These are phyloP conservation scores for Camillea tinctor DNA, from an alignment of 2,329 filamentous ascomycete species.

Conservation along the genomic window DNA sequence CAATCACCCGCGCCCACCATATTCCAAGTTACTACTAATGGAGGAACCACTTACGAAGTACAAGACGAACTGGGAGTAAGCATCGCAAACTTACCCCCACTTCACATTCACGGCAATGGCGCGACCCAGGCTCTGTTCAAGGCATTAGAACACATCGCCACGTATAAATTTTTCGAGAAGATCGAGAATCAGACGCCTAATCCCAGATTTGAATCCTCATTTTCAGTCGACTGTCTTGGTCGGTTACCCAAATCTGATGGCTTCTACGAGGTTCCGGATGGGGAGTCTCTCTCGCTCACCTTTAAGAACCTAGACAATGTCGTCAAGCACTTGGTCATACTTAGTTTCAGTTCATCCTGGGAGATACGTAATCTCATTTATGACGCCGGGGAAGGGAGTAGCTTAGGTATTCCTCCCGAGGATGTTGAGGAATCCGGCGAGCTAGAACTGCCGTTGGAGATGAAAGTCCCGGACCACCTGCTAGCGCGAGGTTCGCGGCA, in stretches of 20 bases:
- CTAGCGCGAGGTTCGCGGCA: background rate
- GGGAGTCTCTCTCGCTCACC: constrained; percentile 1
- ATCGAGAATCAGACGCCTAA: constrained; percentile 1
- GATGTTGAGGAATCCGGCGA: background rate
- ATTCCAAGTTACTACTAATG: constrained; percentile 1
- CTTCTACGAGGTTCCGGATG: background rate
- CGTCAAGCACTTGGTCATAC: background rate
- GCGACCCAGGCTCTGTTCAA: background rate
- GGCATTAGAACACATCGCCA: background rate
- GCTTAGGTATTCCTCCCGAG: too few relatives aligned
- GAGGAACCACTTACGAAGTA: background rate
- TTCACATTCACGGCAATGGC: background rate
- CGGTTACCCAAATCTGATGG: too few relatives aligned
- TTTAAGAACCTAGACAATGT: background rate
- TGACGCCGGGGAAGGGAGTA: constrained; percentile 1
- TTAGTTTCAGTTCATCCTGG: background rate
- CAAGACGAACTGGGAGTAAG: background rate
- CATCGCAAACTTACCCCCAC: background rate
- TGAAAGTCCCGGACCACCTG: constrained; percentile 1
- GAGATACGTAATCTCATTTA: background rate
- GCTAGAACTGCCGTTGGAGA: background rate
- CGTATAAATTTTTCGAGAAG: constrained; percentile 3
- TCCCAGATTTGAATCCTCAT: background rate
- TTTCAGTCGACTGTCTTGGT: background rate
- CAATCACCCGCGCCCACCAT: background rate